Evolutionary conservation across 2,329 filamentous ascomycete species (phyloP).

Genomic region (Chrysoporthe austroafricana): DNA sequence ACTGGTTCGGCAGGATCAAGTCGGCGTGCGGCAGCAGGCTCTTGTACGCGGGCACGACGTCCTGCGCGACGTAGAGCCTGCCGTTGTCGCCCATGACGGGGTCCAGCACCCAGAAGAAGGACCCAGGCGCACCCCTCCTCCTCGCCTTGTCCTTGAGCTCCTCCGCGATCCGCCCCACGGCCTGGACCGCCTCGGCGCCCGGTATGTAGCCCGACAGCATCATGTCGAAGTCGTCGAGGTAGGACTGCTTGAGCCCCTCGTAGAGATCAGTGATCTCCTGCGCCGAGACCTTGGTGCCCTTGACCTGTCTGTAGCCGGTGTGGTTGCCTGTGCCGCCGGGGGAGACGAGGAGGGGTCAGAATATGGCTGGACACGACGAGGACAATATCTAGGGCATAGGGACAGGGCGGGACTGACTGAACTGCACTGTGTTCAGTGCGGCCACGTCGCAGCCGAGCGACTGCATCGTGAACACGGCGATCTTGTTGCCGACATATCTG

Average conservation of each 20-base stretch:
- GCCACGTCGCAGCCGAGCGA: conserved; percentile 91
- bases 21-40: conserved; percentile 79
- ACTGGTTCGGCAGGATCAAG: conserved; percentile 93
- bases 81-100: conserved; percentile 99
- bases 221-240: conserved; percentile 88
- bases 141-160: conserved; percentile 73
- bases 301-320: conserved; percentile 87
- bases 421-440: conserved; percentile 94
- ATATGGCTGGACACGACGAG: background rate
- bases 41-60: conserved; percentile 91
- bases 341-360: background rate
- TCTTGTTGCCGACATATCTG: conserved; percentile 97
- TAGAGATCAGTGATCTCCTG: conserved; percentile 85
- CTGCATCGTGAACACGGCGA: conserved; percentile 94
- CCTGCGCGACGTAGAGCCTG: conserved; percentile 85
- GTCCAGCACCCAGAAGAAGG: conserved; percentile 96
- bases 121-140: conserved; percentile 60
- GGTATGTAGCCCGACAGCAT: conserved; percentile 95
- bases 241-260: conserved; percentile 78
- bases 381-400: background rate
- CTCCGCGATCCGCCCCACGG: conserved; percentile 81
- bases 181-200: conserved; percentile 79
- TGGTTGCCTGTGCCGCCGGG: conserved; percentile 73
- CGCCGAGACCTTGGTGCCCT: conserved; percentile 80
- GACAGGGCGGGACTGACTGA: conserved; percentile 66